These are phyloP conservation scores for Candida qinlingensis DNA, from an alignment of 805 yeast genomes.

Conservation along the genomic window DNA sequence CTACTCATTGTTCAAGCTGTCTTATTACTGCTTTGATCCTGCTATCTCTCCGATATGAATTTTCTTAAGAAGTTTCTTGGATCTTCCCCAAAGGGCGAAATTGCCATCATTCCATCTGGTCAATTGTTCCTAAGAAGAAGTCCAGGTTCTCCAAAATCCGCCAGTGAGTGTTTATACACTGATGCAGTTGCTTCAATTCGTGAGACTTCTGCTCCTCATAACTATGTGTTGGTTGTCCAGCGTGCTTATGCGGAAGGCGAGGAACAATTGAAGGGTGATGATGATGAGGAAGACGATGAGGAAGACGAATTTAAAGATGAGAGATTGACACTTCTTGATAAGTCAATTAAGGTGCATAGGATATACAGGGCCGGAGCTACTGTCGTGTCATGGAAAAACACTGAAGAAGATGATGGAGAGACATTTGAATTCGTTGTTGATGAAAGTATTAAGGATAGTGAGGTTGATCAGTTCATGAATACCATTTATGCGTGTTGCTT, in stretches of 20 bases:
- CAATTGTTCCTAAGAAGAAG: conserved; percentile 69
- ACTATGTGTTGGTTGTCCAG: conserved; percentile 66
- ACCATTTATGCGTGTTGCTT: conserved; percentile 64
- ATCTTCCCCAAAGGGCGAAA: conserved; percentile 49
- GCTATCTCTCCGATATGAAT: conserved; percentile 44
- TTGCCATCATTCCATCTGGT: conserved; percentile 73
- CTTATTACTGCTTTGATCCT: too few relatives aligned
- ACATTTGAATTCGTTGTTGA: conserved; percentile 74
- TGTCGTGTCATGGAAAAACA: conserved; percentile 74
- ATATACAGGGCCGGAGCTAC: conserved; percentile 47
- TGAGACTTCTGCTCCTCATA: conserved; percentile 57
- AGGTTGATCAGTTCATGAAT: conserved; percentile 57
- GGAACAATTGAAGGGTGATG: conserved; percentile 43
- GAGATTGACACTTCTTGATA: conserved; percentile 63
- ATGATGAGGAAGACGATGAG: conserved; percentile 38
- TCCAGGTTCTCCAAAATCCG: conserved; percentile 81
- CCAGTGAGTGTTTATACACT: conserved; percentile 72
- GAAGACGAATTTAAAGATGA: conserved; percentile 47
- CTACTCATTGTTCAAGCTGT: too few relatives aligned
- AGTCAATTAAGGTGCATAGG: conserved; percentile 51
- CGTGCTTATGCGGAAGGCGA: conserved; percentile 69
- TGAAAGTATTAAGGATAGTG: conserved; percentile 42
- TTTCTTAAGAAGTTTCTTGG: conserved; percentile 62
- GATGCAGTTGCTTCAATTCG: conserved; percentile 75
- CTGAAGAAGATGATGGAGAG: conserved; percentile 84